A percentile compares a stretch with the other conserved stretches of the same genome.
Evolutionary conservation across 768 basidiomycete species (phyloP).

Genomic region (Botryobasidium botryosum): DNA sequence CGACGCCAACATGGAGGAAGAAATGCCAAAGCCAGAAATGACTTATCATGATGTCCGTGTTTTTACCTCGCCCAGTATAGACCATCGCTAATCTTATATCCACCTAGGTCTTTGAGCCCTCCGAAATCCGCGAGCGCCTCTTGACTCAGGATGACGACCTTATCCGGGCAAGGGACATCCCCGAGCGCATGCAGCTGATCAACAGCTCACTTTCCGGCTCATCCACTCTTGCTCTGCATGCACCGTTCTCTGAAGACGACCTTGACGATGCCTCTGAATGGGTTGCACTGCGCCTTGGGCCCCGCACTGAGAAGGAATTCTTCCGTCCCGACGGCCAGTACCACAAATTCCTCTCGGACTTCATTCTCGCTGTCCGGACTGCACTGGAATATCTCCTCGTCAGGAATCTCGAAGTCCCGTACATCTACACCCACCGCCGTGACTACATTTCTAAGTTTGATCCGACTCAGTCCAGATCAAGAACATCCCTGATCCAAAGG

Average conservation of each 20-base stretch:
- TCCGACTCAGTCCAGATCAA: conserved; percentile 25
- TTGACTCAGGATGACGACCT: conserved; percentile 88
- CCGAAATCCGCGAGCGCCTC: conserved; percentile 78
- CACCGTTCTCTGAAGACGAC: conserved; percentile 52
- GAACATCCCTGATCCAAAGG: conserved; percentile 52
- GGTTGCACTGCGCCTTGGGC: conserved; percentile 68
- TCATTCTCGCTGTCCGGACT: conserved; percentile 64
- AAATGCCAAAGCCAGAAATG: conserved; percentile 48
- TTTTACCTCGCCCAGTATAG: conserved; percentile 14
- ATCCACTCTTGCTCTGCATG: conserved; percentile 36
- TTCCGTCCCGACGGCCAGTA: conserved; percentile 48
- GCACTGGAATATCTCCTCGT: conserved; percentile 72
- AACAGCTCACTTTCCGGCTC: conserved; percentile 64
- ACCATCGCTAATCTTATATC: conserved; percentile 1
- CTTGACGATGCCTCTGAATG: conserved; percentile 70
- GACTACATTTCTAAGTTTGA: conserved; percentile 83
- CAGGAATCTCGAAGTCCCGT: conserved; percentile 84
- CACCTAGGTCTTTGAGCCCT: conserved; percentile 85
- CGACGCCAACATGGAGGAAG: conserved; percentile 34
- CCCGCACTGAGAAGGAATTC: conserved; percentile 51
- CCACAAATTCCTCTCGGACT: conserved; percentile 40
- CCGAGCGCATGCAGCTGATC: conserved; percentile 89
- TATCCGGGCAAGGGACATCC: conserved; percentile 77
- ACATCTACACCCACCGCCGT: conserved; percentile 83
- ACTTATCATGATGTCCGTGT: conserved; percentile 65